phyloP scores from a whole-genome alignment of 495 filamentous ascomycete genomes.

The Aspergillus campestris region DNA sequence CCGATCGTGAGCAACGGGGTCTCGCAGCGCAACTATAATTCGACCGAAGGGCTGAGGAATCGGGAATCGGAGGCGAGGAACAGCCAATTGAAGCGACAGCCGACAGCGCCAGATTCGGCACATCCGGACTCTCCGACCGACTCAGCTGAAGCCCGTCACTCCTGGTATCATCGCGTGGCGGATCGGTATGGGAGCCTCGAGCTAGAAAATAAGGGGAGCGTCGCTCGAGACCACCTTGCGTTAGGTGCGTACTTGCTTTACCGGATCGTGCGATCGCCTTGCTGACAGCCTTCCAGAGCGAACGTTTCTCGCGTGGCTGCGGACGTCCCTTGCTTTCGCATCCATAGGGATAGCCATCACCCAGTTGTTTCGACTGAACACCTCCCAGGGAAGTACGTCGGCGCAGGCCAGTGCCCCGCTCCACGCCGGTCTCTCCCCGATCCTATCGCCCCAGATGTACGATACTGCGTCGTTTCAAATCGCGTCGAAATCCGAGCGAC shows the following conservation, averaged over 20 bases:
- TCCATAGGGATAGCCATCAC: conserved; percentile 95
- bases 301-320: conserved; percentile 94
- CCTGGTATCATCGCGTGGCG: conserved; percentile 45
- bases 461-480: conserved; percentile 8
- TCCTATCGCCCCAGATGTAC: conserved; percentile 16
- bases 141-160: conserved; percentile 16
- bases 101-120: conserved; percentile 1
- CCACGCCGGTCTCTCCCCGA: conserved; percentile 8
- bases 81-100: conserved; percentile 4
- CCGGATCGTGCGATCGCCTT: conserved; percentile 3
- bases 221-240: conserved; percentile 89
- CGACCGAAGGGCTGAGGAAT: conserved; percentile 21
- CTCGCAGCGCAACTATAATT: conserved; percentile 26
- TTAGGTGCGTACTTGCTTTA: conserved; percentile 54
- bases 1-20: conserved; percentile 24
- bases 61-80: conserved; percentile 6
- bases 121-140: conserved; percentile 4
- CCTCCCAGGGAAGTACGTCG: conserved; percentile 23
- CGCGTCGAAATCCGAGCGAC: conserved; percentile 22
- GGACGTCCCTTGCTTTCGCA: conserved; percentile 91
- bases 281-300: conserved; percentile 52
- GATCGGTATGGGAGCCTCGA: conserved; percentile 76
- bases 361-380: conserved; percentile 91
- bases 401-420: conserved; percentile 2
- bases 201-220: conserved; percentile 93